phyloP scores from a whole-genome alignment of 2,329 filamentous ascomycete species.

The Pseudocercospora macadamiae region DNA sequence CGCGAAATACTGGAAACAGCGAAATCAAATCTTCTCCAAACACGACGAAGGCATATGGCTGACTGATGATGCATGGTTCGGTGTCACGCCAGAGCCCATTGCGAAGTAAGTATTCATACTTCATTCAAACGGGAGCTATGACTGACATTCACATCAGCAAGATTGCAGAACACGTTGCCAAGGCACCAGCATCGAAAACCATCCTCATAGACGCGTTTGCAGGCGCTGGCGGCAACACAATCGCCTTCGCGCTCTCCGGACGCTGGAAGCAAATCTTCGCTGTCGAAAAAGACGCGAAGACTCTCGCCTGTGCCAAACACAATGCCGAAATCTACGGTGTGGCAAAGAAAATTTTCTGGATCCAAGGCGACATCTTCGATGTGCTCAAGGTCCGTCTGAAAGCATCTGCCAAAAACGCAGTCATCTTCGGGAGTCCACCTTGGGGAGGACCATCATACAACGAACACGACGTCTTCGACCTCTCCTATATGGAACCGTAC shows the following conservation, averaged over 20 bases:
- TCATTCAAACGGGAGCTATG: no score
- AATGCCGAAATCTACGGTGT: conserved; percentile 89
- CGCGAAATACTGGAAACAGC: conserved; percentile 90
- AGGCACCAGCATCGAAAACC: conserved; percentile 58
- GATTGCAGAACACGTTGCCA: conserved; percentile 73
- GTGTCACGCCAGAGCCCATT: conserved; percentile 90
- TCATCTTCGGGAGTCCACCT: conserved; percentile 73
- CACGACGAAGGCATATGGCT: conserved; percentile 89
- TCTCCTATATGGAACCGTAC: conserved; percentile 88
- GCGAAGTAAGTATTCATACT: conserved; percentile 65
- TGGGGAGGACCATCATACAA: conserved; percentile 73
- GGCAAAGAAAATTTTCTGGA: conserved; percentile 76
- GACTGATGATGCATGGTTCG: conserved; percentile 95
- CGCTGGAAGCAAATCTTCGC: conserved; percentile 84
- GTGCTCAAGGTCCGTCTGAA: conserved; percentile 60
- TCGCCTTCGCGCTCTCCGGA: conserved; percentile 83
- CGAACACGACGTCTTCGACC: conserved; percentile 73
- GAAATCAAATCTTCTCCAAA: conserved; percentile 81
- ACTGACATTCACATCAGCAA: no score
- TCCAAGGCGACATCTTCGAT: conserved; percentile 84
- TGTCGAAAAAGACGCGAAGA: conserved; percentile 80
- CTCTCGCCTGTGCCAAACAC: conserved; percentile 86
- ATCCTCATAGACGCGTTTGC: conserved; percentile 86
- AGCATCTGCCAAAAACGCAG: conserved; percentile 53
- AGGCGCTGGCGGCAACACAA: conserved; percentile 89